These are phyloP conservation scores for Russula compacta DNA, from an alignment of 768 basidiomycete genomes.

Conservation along the genomic window DNA sequence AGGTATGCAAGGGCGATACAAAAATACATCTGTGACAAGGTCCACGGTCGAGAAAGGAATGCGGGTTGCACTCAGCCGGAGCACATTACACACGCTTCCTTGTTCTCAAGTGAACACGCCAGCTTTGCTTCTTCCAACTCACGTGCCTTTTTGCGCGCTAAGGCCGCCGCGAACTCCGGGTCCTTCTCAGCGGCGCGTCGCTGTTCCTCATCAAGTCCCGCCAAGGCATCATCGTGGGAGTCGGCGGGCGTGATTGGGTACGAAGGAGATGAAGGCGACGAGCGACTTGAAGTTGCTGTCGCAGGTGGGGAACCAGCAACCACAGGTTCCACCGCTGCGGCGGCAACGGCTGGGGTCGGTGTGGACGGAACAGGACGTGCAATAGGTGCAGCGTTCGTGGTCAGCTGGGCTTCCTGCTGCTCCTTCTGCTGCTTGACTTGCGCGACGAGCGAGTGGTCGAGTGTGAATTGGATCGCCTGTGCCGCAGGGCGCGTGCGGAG, in stretches of 20 bases:
- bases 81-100: constrained; percentile 91
- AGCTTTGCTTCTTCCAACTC: constrained; percentile 77
- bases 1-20: neutral
- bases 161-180: constrained; percentile 73
- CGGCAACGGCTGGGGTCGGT: neutral
- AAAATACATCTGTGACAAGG: neutral
- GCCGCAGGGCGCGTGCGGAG: constrained; percentile 90
- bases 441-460: constrained; percentile 74
- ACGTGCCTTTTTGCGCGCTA: constrained; percentile 58
- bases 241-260: constrained; percentile 19
- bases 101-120: constrained; percentile 83
- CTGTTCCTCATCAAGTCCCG: constrained; percentile 40
- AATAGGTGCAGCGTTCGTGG: neutral
- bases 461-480: constrained; percentile 95
- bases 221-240: constrained; percentile 23
- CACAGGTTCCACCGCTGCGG: neutral
- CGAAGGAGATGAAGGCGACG: constrained; percentile 26
- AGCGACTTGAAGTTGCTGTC: constrained; percentile 20
- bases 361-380: neutral
- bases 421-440: constrained; percentile 42
- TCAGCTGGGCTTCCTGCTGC: constrained; percentile 1
- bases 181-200: constrained; percentile 47
- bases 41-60: neutral
- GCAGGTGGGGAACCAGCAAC: constrained; percentile 7
- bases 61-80: constrained; percentile 45